Evolutionary conservation across 2,329 filamentous ascomycete genomes (phyloP).

Genomic region (Moelleriella libera): DNA sequence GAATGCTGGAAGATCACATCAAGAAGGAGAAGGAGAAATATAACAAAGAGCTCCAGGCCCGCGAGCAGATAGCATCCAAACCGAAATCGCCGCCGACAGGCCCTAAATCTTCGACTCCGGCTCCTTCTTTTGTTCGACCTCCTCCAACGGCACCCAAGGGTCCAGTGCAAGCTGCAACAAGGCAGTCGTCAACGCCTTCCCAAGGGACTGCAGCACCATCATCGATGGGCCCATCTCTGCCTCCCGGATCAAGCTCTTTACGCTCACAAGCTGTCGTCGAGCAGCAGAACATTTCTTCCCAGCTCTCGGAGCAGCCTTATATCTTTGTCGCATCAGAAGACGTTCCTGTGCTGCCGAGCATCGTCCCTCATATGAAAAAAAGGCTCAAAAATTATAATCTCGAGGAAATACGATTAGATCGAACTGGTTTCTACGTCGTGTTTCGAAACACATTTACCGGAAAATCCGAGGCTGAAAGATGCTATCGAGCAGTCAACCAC

Average conservation of each 20-base stretch:
- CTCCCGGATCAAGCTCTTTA: constrained; percentile 12
- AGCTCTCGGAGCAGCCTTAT: constrained; percentile 69
- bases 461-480: constrained; percentile 67
- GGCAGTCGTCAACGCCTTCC: constrained; percentile 10
- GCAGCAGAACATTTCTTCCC: constrained; percentile 48
- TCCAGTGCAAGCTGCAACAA: constrained; percentile 45
- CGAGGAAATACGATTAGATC: constrained; percentile 70
- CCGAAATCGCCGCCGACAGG: constrained; percentile 22
- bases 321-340: constrained; percentile 79
- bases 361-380: constrained; percentile 80
- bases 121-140: constrained; percentile 27
- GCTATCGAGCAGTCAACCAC: constrained; percentile 65
- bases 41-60: constrained; percentile 19
- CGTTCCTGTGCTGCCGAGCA: constrained; percentile 76
- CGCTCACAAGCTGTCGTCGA: constrained; percentile 41
- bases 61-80: constrained; percentile 13
- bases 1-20: constrained; percentile 62
- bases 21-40: constrained; percentile 52
- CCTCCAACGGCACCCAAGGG: constrained; percentile 81
- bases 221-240: constrained; percentile 10
- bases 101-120: constrained; percentile 15
- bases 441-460: constrained; percentile 70
- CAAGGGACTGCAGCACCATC: not conserved
- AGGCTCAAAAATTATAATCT: constrained; percentile 72
- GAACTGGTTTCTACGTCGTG: constrained; percentile 79